phyloP scores from a whole-genome alignment of 352 stramenopile genomes.

The Globisporangium mamillatum region DNA sequence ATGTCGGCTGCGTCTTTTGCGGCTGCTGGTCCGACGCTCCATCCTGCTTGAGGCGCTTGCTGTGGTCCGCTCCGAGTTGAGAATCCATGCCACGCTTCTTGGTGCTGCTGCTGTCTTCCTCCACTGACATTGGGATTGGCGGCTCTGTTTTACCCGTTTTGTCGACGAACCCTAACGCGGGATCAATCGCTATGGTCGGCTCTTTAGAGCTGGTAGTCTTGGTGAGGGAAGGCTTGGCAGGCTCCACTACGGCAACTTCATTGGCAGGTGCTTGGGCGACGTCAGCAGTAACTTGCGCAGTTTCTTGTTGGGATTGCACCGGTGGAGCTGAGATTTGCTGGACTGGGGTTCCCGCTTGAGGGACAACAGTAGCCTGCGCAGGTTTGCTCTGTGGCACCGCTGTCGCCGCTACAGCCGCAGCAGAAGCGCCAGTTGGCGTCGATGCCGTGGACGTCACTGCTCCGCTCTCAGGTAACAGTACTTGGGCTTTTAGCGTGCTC shows the following conservation, averaged over 20 bases:
- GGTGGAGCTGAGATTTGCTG: not conserved
- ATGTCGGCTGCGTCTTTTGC: not conserved
- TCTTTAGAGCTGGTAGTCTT: not conserved
- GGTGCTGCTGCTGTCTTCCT: not conserved
- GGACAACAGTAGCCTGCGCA: not conserved
- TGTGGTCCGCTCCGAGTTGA: not conserved
- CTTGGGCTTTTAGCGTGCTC: constrained; percentile 52
- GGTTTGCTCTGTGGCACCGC: not conserved
- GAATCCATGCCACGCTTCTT: constrained; percentile 11
- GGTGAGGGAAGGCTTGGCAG: not conserved
- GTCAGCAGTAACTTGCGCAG: not conserved
- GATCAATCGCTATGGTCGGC: constrained; percentile 26
- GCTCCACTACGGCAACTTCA: constrained; percentile 10
- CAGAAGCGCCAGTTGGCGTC: constrained; percentile 6
- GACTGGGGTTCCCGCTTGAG: not conserved
- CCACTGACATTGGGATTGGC: not conserved
- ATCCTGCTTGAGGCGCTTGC: constrained; percentile 13
- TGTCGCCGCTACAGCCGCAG: not conserved
- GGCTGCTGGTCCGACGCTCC: not conserved
- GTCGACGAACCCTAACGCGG: constrained; percentile 62
- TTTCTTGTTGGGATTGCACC: not conserved
- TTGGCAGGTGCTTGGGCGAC: not conserved
- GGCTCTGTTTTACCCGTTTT: constrained; percentile 36
- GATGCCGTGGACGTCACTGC: constrained; percentile 10
- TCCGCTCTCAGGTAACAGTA: constrained; percentile 37